Base-by-base conservation (phyloP, 768 basidiomycete species). In the Russula dissimulans region DNA sequence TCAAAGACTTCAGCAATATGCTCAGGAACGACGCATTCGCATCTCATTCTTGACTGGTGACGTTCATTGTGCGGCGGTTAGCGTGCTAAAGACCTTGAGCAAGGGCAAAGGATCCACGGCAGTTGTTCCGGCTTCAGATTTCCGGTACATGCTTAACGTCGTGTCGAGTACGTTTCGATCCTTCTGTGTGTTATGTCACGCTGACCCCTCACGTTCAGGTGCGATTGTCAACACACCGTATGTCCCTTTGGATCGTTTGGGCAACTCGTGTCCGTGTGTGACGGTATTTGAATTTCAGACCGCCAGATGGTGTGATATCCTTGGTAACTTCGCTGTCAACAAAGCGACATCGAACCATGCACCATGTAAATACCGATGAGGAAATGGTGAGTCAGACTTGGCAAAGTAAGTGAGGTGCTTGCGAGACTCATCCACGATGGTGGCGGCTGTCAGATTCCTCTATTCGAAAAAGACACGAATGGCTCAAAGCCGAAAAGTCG, bases 201-300 rank as follows among this genome's bases (percentile, higher is more conserved):
- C 38, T 56, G 36, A 62, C 60, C 26, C 22, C 32, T 18, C 39
- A 65, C 22, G 43, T 63, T 44, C 54, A 85, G 84, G 84, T 67
- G 95, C 95, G 14, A 98, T 99, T 64, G 95, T 99, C 50, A 95
- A 97, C 69, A 97, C 95, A 5, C 94, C 95, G 87, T 87, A 69
- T 69, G 88, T 76, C 76, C 10, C 8, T 22, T 61, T 6, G 32
- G 18, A 10, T 17, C 14, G 10, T 12, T 12, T 6, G 2, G 38
- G 1, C 10, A 26, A 29, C 44, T 43, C 39, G 46, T 57, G 43
- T 39, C 32, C 7, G 18, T 36, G 14, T 60, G 22, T 54, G 50
- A 31, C 48, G n/a, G 42, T 8, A 34, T 41, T 36, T 18, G 14
- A 31, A 34, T 44, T 34, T 6, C 57, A 75, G 73, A 38, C 89